These are phyloP conservation scores for Gigaspora rosea DNA, from an alignment of 192 early-diverging fungal species.

Conservation along the genomic window DNA sequence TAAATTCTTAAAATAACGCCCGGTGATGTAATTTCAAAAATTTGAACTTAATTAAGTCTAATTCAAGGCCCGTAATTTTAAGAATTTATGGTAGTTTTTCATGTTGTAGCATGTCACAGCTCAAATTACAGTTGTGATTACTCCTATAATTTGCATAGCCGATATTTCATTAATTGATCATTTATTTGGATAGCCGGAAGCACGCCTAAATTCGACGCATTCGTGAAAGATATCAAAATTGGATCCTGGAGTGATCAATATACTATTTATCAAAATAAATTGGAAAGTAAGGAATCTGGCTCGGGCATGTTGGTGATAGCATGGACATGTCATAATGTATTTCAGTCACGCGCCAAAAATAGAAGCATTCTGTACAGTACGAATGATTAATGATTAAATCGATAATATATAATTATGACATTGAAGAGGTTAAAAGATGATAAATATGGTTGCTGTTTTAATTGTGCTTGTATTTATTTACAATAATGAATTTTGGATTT, in stretches of 20 bases:
- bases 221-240: conserved; percentile 37
- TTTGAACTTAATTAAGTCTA: too few species aligned
- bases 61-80: too few species aligned
- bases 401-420: too few species aligned
- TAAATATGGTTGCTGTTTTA: too few species aligned
- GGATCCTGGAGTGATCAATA: conserved; percentile 39
- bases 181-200: conserved; percentile 26
- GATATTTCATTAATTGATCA: background rate
- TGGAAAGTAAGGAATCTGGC: conserved; percentile 29
- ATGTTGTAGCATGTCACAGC: background rate
- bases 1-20: too few species aligned
- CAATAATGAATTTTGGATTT: too few species aligned
- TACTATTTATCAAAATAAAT: conserved; percentile 26
- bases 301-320: conserved; percentile 30
- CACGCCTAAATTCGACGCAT: conserved; percentile 45
- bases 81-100: background rate
- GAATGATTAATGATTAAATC: too few species aligned
- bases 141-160: background rate
- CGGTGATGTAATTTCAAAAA: too few species aligned
- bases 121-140: background rate
- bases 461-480: too few species aligned
- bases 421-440: too few species aligned
- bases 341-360: too few species aligned
- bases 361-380: too few species aligned
- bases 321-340: conserved; percentile 42